Evolutionary conservation across 148 eudicot genomes (phyloP), one percentile per base, ranked within the genome.

Genomic region (Rheum nobile): DNA sequence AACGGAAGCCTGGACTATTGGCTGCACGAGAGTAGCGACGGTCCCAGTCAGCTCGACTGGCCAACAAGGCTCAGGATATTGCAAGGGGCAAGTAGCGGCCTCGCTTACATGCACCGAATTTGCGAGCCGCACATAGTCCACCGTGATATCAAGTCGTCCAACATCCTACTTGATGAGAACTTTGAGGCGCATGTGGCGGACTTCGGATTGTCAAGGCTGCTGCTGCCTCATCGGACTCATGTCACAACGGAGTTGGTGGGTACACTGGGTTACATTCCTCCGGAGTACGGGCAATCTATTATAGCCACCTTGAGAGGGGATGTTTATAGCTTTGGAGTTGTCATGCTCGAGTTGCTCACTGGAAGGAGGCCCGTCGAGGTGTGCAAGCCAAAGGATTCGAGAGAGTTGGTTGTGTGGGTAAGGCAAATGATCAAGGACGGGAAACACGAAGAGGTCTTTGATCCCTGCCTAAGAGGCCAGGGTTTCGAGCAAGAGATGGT

Each of bases 51-150:
- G 50, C 95, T 93, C 6, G 87, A 84, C 78, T 93, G 98, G 98
- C 95, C 89, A 47, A 79, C 84, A 32, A 82, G 98, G 71, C 80
- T 93, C 37, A 88, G 74, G 74, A 89, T 93, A 70, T 84, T 87
- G 65, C 87, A 78, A 34, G 98, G 95, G 46, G 84, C 91, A 41
- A 84, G 98, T 74, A 81, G 80, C 61, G 98, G 98, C 65, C 78
- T 93, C 77, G 95, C 97, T 71, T 93, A 93, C 82, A 88, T 93
- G 97, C 98, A 93, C 79, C 84, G 82, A 73, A 79, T 91, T 37
- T 93, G 98, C 48, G 89, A 93, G 78, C 98, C 98, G 54, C 95
- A 85, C 78, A 93, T 93, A 65, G 95, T 93, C 65, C 98, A 93
- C 76, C 97, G 98, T 32, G 98, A 93, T 78, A 84, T 93, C 46